Conservation (phyloP, 768 basidiomycete species). For the Kwoniella sp. region DNA sequence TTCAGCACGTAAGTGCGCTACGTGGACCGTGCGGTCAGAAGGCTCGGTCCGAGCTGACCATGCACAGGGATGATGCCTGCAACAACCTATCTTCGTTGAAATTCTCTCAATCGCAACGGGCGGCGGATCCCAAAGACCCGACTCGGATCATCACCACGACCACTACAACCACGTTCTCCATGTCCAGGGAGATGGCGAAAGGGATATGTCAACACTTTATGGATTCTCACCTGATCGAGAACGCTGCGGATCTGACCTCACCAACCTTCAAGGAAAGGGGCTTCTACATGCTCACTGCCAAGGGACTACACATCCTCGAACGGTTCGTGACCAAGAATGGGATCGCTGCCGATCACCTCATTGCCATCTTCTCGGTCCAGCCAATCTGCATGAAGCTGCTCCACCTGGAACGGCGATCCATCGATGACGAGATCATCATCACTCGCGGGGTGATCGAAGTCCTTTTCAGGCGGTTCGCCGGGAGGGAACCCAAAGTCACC, state of each 20-base stretch:
- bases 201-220: conserved; percentile 99
- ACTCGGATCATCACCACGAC: conserved; percentile 98
- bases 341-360: conserved; percentile 87
- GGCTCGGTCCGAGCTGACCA: neutral
- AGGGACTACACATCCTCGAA: conserved; percentile 96
- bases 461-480: conserved; percentile 91
- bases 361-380: conserved; percentile 80
- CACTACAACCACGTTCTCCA: conserved; percentile 97
- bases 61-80: conserved; percentile 80
- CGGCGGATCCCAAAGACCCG: conserved; percentile 96
- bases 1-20: conserved; percentile 79
- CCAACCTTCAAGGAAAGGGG: conserved; percentile 96
- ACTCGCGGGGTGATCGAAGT: conserved; percentile 89
- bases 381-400: conserved; percentile 97
- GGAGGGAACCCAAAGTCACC: conserved; percentile 72
- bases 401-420: conserved; percentile 85
- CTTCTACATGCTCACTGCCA: conserved; percentile 90
- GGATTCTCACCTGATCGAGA: conserved; percentile 96
- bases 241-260: conserved; percentile 81
- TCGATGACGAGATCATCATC: conserved; percentile 96
- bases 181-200: conserved; percentile 99
- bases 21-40: neutral
- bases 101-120: conserved; percentile 97
- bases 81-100: conserved; percentile 90
- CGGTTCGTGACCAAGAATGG: conserved; percentile 99